Conservation (phyloP, 208 protist genomes). For the Trypanosoma cruzi region DNA sequence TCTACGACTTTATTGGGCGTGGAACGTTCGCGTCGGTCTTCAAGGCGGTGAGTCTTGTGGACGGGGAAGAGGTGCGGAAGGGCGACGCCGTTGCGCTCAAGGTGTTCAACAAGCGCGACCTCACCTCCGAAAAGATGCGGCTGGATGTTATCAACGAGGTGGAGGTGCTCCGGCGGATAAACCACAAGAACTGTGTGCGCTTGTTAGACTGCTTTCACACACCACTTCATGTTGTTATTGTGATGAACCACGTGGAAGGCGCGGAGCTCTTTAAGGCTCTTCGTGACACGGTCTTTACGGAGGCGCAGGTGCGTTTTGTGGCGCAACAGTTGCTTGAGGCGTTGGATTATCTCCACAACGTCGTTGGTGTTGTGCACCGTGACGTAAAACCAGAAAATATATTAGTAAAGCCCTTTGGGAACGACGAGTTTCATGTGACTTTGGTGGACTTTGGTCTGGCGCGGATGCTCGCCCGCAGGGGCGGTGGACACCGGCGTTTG, state of each 20-base stretch:
- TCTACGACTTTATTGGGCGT: constrained; percentile 83
- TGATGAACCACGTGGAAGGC: constrained; percentile 83
- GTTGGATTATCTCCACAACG: constrained; percentile 81
- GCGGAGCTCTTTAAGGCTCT: constrained; percentile 79
- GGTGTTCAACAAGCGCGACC: constrained; percentile 72
- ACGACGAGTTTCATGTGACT: constrained; percentile 47
- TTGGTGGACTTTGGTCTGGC: constrained; percentile 89
- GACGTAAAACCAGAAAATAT: constrained; percentile 92
- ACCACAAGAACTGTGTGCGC: constrained; percentile 69
- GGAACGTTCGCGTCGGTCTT: constrained; percentile 87
- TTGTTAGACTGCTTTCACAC: constrained; percentile 86
- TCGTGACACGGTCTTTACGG: constrained; percentile 55
- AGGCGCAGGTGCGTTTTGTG: constrained; percentile 59
- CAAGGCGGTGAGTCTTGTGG: constrained; percentile 52
- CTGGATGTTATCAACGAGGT: constrained; percentile 84
- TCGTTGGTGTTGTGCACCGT: constrained; percentile 75
- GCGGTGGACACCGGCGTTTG: neutral
- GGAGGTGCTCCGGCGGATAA: constrained; percentile 58
- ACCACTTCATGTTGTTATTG: constrained; percentile 71
- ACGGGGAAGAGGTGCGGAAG: constrained; percentile 36
- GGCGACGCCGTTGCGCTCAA: constrained; percentile 78
- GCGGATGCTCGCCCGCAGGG: constrained; percentile 29
- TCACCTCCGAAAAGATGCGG: constrained; percentile 67
- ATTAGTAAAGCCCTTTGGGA: constrained; percentile 44
- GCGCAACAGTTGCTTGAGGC: constrained; percentile 75